Evolutionary conservation across 345 rosid genomes (phyloP), one percentile per base, ranked within the genome.

Genomic region (Cardamine occulta): DNA sequence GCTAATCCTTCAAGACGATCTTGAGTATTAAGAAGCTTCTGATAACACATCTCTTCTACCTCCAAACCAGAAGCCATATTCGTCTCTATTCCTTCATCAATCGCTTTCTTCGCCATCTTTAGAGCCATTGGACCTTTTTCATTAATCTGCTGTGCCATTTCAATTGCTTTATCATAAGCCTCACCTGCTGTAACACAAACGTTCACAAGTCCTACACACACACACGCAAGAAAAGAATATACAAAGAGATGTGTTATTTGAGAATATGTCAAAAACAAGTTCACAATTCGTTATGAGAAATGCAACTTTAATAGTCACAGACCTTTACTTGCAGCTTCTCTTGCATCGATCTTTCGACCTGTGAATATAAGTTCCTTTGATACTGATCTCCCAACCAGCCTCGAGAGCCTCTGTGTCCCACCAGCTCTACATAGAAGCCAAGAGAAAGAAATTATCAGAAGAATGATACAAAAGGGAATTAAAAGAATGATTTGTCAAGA

Each of bases 1-100:
- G 87, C 91, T 83, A 94, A 82, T 47, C 97, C 96, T 83, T 91
- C 96, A 78, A 90, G 82, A 21, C 97, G 91, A 81, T 94, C 97
- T 39, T 85, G 66, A 2, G 96, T 87, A 82, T 86, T 63, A 61
- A 94, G 70, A 63, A 80, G 34, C 69, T 74, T 82, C 74, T 82
- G 77, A 64, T 94, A 88, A 83, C 96, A 89, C 72, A 84, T 86
- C 75, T 88, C 91, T 82, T 94, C 98, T 57, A 87, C 53, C n/a
- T 87, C 93, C 75, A 89, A 66, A 49, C 84, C 94, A 2, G 90
- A 84, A 60, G 56, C 68, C 73, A 72, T 81, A 51, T 84, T 87
- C n/a, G 82, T 69, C 79, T 91, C 92, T 7, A 83, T 63, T 26
- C 98, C 96, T 82, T 84, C 86, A 49, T 82, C 76, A 0, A 90